Conservation (phyloP, 257 asterid species). For the Primulina tabacum region DNA sequence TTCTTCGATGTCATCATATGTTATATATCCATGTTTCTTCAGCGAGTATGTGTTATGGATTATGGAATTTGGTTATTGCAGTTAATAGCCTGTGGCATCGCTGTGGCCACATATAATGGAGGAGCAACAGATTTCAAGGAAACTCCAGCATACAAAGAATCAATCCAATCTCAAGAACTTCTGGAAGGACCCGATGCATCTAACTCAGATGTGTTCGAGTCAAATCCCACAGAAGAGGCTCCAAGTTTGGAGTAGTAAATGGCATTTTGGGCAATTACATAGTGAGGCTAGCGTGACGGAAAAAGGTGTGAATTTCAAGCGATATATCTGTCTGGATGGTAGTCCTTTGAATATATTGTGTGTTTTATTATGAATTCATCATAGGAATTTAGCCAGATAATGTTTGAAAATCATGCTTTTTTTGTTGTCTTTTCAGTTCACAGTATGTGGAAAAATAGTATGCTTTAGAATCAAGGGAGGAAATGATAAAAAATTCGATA, state of each 20-base stretch:
- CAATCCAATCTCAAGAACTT: conserved; percentile 70
- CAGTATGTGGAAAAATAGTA: neutral
- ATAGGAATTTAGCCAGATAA: neutral
- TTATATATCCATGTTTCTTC: neutral
- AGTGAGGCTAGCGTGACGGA: neutral
- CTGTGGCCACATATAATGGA: conserved; percentile 73
- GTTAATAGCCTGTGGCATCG: conserved; percentile 79
- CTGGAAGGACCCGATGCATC: conserved; percentile 81
- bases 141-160: conserved; percentile 81
- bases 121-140: conserved; percentile 95
- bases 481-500: no score
- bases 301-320: neutral
- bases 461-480: neutral
- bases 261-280: neutral
- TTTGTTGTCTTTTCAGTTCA: no score
- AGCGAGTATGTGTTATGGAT: neutral
- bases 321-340: neutral
- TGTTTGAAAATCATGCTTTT: neutral
- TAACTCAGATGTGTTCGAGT: conserved; percentile 72
- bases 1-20: neutral
- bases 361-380: no score
- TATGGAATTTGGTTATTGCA: conserved; percentile 27
- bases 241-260: conserved; percentile 68
- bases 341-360: neutral
- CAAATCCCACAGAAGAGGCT: conserved; percentile 89